Evolutionary conservation across 495 filamentous ascomycete genomes (phyloP), one percentile per base, ranked within the genome.

Genomic region (Haplographium delicatum): DNA sequence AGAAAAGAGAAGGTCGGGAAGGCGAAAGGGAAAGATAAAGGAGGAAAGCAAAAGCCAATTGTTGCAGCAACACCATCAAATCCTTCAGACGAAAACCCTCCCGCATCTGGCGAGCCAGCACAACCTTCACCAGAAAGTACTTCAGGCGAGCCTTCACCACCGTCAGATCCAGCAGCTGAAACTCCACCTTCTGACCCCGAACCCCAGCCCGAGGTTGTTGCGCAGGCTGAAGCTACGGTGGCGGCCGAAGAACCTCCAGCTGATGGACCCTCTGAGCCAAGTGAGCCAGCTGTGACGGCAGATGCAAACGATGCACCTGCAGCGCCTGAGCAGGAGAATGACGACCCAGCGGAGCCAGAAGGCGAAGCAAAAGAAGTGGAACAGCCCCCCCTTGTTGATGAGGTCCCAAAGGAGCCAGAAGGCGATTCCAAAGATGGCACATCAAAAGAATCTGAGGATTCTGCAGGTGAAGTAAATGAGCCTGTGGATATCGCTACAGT

Each of bases 41-140:
- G 30, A 33, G 35, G 26, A 15, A 50, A 56, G 34, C 11, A 26
- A 49, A 55, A 65, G 34, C 24, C 28, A 18, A 50, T 24, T 23
- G 44, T 27, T 25, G 35, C 30, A 20, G 20, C 39, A 22, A 23
- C 22, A 16, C 20, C 41, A 7, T 18, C 28, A 42, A 46, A 46
- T 20, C 20, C 46, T 31, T 27, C 43, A 18, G 45, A 47, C 9
- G 24, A 34, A n/a, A 22, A 13, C 30, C 44, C 15, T 38, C 10
- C 23, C n/a, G 9, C 34, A 20, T 24, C 46, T 4, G 31, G 33
- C 11, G 53, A 56, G 31, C 47, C 41, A 13, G 46, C 44, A 26
- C 50, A 49, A 16, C 42, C 51, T 13, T 47, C 47, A 11, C n/a
- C 16, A 24, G 39, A 43, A 24, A 23, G 22, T n/a, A 23, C n/a